These are phyloP conservation scores for Lizanozyma gosingica DNA, from an alignment of 1,139 yeast genomes.

Conservation along the genomic window DNA sequence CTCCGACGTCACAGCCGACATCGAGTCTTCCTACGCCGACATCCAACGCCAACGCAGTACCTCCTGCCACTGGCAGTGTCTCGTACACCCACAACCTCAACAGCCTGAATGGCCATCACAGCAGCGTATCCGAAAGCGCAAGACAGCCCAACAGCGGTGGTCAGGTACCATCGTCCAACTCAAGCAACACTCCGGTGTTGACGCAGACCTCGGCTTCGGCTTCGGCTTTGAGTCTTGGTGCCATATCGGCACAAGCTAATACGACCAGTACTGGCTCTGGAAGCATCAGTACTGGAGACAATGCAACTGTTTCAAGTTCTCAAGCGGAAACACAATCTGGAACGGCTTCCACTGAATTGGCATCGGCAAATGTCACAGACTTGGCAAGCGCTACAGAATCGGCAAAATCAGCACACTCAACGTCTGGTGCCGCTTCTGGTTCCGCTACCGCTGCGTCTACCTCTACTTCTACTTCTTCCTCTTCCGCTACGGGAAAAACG, in stretches of 20 bases:
- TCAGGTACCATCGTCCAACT: background rate
- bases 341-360: background rate
- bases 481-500: slow-evolving; percentile 17
- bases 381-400: too few species aligned
- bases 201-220: too few species aligned
- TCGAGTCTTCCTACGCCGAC: background rate
- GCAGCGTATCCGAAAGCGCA: background rate
- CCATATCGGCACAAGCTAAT: too few species aligned
- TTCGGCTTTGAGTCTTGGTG: too few species aligned
- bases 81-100: background rate
- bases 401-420: too few species aligned
- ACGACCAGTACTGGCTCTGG: background rate
- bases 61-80: too few species aligned
- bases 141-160: slow-evolving; percentile 1
- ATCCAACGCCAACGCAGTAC: background rate
- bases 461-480: background rate
- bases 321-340: too few species aligned
- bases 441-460: slow-evolving; percentile 1
- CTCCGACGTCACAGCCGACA: background rate
- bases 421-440: slow-evolving; percentile 1
- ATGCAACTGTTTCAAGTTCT: too few species aligned
- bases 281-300: too few species aligned
- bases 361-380: too few species aligned
- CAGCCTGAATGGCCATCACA: background rate
- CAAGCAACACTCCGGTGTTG: slow-evolving; percentile 1